These are phyloP conservation scores for Saccharomyces kudriavzevii DNA, from an alignment of 805 yeast genomes.

Conservation along the genomic window DNA sequence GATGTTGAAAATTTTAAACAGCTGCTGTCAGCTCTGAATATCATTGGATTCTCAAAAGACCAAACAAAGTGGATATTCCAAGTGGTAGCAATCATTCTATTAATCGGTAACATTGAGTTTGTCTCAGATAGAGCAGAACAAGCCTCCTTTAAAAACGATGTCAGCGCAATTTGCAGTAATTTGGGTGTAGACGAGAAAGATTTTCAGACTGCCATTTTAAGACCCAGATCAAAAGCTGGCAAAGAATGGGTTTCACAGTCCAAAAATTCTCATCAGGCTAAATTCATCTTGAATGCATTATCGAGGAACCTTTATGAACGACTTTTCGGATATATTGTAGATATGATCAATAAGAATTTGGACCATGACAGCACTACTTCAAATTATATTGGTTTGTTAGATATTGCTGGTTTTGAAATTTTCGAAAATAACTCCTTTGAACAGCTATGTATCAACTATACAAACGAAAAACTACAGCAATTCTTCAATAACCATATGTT, in stretches of 20 bases:
- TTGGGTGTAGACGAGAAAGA: conserved; percentile 54
- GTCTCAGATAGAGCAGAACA: conserved; percentile 62
- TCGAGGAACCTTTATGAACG: conserved; percentile 83
- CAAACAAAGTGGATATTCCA: conserved; percentile 55
- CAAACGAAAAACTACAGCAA: conserved; percentile 94
- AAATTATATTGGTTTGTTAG: conserved; percentile 85
- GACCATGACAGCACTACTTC: conserved; percentile 35
- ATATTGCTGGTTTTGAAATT: conserved; percentile 97
- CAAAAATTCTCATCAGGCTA: conserved; percentile 71
- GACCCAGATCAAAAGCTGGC: conserved; percentile 88
- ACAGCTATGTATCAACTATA: conserved; percentile 94
- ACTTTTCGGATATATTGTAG: conserved; percentile 69
- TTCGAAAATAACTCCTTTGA: conserved; percentile 91
- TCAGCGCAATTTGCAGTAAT: conserved; percentile 43
- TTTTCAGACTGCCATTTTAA: conserved; percentile 52
- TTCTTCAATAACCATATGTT: conserved; percentile 97
- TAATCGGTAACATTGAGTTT: conserved; percentile 78
- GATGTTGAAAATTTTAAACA: conserved; percentile 60
- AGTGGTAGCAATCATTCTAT: conserved; percentile 67
- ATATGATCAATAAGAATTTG: conserved; percentile 63
- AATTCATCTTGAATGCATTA: conserved; percentile 73
- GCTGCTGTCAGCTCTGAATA: conserved; percentile 58
- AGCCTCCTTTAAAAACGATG: conserved; percentile 52
- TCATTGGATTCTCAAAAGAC: conserved; percentile 56
- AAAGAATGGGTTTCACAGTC: conserved; percentile 76